Base-by-base conservation (phyloP, 805 yeast genomes). In the Maudiozyma pseudohumilis region DNA sequence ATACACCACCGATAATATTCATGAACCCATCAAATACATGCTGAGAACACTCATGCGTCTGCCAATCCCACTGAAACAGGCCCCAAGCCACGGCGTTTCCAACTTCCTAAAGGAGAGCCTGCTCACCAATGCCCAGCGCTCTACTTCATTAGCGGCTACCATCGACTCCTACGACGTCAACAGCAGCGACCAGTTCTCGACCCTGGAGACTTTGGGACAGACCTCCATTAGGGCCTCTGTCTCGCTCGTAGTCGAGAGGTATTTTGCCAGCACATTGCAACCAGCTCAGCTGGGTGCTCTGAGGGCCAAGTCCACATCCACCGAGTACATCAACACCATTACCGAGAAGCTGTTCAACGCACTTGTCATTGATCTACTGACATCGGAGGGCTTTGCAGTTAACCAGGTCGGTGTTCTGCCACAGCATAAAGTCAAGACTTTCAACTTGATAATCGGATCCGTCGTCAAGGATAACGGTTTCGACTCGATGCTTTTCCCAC, bases 381-480 rank as follows among this genome's bases (percentile, higher is more conserved):
- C 10, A 29, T 19, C n/a, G 9, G 20, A 17, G 4, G 23, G 29
- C n/a, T 24, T 17, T 28, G 20, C 31, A 28, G 19, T 17, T 10
- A 16, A 5, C 6, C 21, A 20, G 15, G 7, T 17, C n/a, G 11
- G 6, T 4, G 15, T 20, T 21, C 13, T 6, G 3, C 10, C 15
- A 6, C 27, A 27, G 8, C 19, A 16, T 23, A 31, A 37, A 29
- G 30, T 34, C 21, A 29, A 34, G 19, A 11, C 22, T 8, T 22
- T 39, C 10, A 21, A 22, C n/a, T 26, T 39, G n/a, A 25, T 34
- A 3, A 30, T 82, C 16, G 94, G 92, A 2, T 77, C 80, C 8
- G 71, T 85, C 42, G 69, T 80, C 26, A 78, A 75, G 43, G 94
- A 84, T 56, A 84, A 78, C 61, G 94, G 94, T 1, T 84, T 84